Percentiles rank a stretch among this genome's conserved stretches.
These are phyloP conservation scores for Kurtzmaniella natalensis DNA, from an alignment of 1,139 yeast genomes.

Conservation along the genomic window DNA sequence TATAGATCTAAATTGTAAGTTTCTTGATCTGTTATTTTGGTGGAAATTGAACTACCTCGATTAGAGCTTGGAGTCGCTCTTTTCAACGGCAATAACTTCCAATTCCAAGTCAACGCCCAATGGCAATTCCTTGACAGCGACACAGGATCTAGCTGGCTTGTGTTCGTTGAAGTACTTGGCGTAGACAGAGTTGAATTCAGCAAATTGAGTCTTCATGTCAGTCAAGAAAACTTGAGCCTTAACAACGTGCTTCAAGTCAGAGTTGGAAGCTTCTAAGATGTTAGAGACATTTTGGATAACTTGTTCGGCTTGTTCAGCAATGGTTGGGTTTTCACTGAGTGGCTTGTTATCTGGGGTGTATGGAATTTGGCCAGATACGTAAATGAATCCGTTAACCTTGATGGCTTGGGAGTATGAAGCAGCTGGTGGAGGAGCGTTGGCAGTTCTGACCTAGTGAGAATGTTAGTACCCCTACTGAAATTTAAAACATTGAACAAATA, in stretches of 20 bases:
- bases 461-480: too few relatives aligned
- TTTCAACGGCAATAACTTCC: constrained; percentile 79
- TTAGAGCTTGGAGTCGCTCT: constrained; percentile 37
- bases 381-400: constrained; percentile 79
- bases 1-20: too few relatives aligned
- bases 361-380: constrained; percentile 95
- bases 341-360: constrained; percentile 79
- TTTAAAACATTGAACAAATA: too few relatives aligned
- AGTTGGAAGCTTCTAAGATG: constrained; percentile 77
- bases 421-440: constrained; percentile 90
- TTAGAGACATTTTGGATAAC: constrained; percentile 71
- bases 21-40: too few relatives aligned
- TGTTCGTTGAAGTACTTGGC: constrained; percentile 73
- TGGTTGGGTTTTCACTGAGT: constrained; percentile 59
- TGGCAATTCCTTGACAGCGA: constrained; percentile 85
- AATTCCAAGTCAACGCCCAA: constrained; percentile 70
- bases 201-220: constrained; percentile 74
- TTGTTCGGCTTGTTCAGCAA: constrained; percentile 82
- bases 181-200: constrained; percentile 78
- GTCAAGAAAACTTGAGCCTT: constrained; percentile 86
- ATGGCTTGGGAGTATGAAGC: constrained; percentile 94
- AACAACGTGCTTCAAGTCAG: constrained; percentile 75
- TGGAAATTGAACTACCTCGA: too few relatives aligned
- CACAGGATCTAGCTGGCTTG: constrained; percentile 95
- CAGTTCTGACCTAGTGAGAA: constrained; percentile 49